Evolutionary conservation across 2,329 filamentous ascomycete genomes (phyloP).

Genomic region (Cordyceps cicadae): DNA sequence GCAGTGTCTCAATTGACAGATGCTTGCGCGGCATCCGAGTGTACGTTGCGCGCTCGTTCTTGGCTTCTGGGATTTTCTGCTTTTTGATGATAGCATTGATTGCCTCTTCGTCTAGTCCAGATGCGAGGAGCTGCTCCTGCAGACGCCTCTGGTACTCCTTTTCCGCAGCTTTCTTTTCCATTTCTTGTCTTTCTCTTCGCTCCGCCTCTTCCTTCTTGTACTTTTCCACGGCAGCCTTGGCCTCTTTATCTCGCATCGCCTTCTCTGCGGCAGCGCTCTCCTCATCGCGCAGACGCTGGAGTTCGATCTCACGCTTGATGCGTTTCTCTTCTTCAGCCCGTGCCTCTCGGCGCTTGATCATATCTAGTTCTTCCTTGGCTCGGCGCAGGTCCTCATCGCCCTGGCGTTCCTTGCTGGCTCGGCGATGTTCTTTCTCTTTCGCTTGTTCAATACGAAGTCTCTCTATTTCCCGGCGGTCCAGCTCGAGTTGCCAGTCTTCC

Average conservation of each 20-base stretch:
- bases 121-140: slow-evolving; percentile 49
- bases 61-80: slow-evolving; percentile 35
- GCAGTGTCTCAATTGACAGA: slow-evolving; percentile 54
- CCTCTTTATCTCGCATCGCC: slow-evolving; percentile 35
- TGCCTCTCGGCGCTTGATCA: slow-evolving; percentile 37
- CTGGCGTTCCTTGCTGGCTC: slow-evolving; percentile 30
- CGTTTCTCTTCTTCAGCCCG: slow-evolving; percentile 41
- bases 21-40: slow-evolving; percentile 56
- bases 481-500: slow-evolving; percentile 34
- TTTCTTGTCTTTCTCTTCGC: slow-evolving; percentile 37
- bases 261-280: slow-evolving; percentile 35
- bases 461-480: slow-evolving; percentile 35
- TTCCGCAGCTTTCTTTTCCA: slow-evolving; percentile 41
- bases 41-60: slow-evolving; percentile 42
- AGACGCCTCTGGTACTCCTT: slow-evolving; percentile 47
- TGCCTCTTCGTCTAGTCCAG: slow-evolving; percentile 50
- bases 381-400: slow-evolving; percentile 43
- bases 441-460: slow-evolving; percentile 34
- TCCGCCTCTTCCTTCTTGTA: slow-evolving; percentile 43
- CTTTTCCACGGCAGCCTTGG: slow-evolving; percentile 39
- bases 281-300: slow-evolving; percentile 39
- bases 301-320: slow-evolving; percentile 44
- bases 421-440: slow-evolving; percentile 29
- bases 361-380: slow-evolving; percentile 40
- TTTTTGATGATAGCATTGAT: slow-evolving; percentile 53